Evolutionary conservation across 2,329 filamentous ascomycete species (phyloP).

Genomic region (Curvularia verruculosa): DNA sequence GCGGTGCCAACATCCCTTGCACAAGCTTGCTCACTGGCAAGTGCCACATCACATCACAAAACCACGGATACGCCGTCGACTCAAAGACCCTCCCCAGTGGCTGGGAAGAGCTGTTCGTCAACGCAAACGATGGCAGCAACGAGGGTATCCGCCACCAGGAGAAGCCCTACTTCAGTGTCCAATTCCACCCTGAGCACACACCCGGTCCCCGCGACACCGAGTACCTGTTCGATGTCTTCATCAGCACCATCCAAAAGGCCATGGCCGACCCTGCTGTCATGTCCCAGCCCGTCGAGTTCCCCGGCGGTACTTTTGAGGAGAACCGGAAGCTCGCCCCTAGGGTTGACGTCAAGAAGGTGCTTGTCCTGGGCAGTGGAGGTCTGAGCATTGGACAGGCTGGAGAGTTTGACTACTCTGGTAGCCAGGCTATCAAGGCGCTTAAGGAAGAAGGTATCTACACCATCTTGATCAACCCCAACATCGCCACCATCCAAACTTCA

Average conservation of each 20-base stretch:
- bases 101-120: slow-evolving; percentile 96
- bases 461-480: slow-evolving; percentile 97
- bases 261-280: slow-evolving; percentile 71
- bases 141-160: slow-evolving; percentile 90
- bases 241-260: slow-evolving; percentile 78
- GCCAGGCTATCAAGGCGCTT: slow-evolving; percentile 96
- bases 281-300: slow-evolving; percentile 78
- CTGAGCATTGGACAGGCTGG: slow-evolving; percentile 97
- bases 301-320: slow-evolving; percentile 80
- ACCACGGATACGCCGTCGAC: slow-evolving; percentile 96
- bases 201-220: slow-evolving; percentile 95
- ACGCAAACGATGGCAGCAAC: slow-evolving; percentile 97
- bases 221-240: slow-evolving; percentile 96
- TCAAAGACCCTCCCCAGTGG: slow-evolving; percentile 73
- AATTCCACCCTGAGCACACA: slow-evolving; percentile 97
- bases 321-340: slow-evolving; percentile 77
- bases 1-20: slow-evolving; percentile 97
- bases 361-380: slow-evolving; percentile 92
- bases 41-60: slow-evolving; percentile 99
- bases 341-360: slow-evolving; percentile 89
- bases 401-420: slow-evolving; percentile 98
- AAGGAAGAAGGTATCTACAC: slow-evolving; percentile 99
- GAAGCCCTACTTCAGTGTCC: slow-evolving; percentile 97
- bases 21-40: slow-evolving; percentile 94
- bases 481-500: slow-evolving; percentile 97